These are phyloP conservation scores for Brassica juncea DNA, from an alignment of 345 rosid genomes.

Conservation along the genomic window DNA sequence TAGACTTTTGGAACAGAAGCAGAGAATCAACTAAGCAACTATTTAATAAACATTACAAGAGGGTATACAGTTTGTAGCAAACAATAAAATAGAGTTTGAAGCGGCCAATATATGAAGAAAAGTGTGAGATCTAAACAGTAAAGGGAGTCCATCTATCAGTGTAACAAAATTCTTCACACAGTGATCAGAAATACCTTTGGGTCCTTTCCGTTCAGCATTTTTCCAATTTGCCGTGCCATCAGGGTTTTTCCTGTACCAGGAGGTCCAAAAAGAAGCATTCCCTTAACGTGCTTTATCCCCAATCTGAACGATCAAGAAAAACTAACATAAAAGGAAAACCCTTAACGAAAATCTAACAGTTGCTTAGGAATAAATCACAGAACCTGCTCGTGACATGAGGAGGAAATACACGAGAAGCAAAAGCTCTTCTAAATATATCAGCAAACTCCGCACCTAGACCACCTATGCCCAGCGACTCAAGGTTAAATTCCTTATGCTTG, in stretches of 20 bases:
- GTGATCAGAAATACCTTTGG: conserved; percentile 74
- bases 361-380: conserved; percentile 27
- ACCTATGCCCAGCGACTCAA: conserved; percentile 94
- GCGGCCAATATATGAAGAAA: conserved; percentile 5
- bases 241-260: conserved; percentile 99
- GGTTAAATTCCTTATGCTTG: conserved; percentile 95
- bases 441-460: conserved; percentile 97
- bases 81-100: neutral
- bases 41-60: conserved; percentile 2
- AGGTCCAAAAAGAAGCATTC: conserved; percentile 97
- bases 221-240: conserved; percentile 99
- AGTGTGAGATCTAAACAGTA: neutral
- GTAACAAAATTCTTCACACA: neutral
- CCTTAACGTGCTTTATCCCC: conserved; percentile 98
- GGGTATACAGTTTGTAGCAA: conserved; percentile 3
- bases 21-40: conserved; percentile 19
- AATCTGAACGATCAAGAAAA: conserved; percentile 58
- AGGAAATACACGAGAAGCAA: conserved; percentile 99
- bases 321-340: conserved; percentile 22
- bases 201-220: conserved; percentile 95
- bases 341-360: conserved; percentile 5
- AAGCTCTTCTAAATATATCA: conserved; percentile 98
- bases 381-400: conserved; percentile 94
- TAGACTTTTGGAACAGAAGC: conserved; percentile 11
- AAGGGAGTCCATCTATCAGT: conserved; percentile 4